Conservation (phyloP, 352 stramenopile genomes). For the Lagenidium sp. region DNA sequence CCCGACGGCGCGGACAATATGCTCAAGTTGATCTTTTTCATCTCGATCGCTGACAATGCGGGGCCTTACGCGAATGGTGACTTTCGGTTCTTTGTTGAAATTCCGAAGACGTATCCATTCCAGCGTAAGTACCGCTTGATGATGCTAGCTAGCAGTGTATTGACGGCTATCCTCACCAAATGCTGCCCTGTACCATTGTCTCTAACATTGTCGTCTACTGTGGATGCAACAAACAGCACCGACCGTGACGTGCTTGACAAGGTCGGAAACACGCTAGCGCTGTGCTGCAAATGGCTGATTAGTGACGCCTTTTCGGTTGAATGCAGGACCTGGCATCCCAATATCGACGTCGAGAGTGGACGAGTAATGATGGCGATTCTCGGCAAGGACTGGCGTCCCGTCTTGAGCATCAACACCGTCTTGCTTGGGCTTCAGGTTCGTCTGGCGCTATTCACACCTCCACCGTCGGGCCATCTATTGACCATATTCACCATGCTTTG, state of each 20-base stretch:
- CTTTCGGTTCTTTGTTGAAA: conserved; percentile 82
- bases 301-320: too few relatives aligned
- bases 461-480: background rate
- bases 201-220: background rate
- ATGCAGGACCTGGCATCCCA: conserved; percentile 79
- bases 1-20: conserved; percentile 77
- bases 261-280: too few relatives aligned
- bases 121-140: conserved; percentile 43
- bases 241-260: conserved; percentile 58
- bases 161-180: background rate
- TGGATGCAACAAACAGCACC: conserved; percentile 27
- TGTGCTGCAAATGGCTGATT: too few relatives aligned
- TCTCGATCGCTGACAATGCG: conserved; percentile 60
- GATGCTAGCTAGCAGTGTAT: background rate
- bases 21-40: conserved; percentile 70
- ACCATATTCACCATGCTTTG: background rate
- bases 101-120: conserved; percentile 83
- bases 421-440: conserved; percentile 71
- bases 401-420: conserved; percentile 82
- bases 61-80: conserved; percentile 79
- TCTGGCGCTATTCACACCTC: background rate
- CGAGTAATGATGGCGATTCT: conserved; percentile 85
- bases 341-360: conserved; percentile 63
- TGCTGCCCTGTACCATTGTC: conserved; percentile 1
- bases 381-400: conserved; percentile 74